Percentiles rank a stretch among this genome's conserved stretches.
Evolutionary conservation across 176 grass and related monocot species (phyloP).

Genomic region (Carex littledalei): DNA sequence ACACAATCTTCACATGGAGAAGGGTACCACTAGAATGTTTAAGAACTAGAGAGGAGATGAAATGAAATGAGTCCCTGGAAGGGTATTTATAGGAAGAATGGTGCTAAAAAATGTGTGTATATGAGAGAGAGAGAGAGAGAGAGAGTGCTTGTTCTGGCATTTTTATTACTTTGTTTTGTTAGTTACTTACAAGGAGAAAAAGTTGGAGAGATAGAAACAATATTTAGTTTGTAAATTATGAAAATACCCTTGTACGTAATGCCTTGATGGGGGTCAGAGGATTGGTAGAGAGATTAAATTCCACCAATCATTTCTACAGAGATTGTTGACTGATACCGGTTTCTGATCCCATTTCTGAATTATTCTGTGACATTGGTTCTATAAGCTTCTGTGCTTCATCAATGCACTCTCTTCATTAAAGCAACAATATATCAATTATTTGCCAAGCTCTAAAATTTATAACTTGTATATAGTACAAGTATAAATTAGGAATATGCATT

Average conservation of each 20-base stretch:
- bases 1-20: not conserved
- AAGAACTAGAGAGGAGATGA: not conserved
- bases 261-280: slow-evolving; percentile 17
- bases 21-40: not conserved
- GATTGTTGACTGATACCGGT: slow-evolving; percentile 23
- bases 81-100: slow-evolving; percentile 14
- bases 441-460: not conserved
- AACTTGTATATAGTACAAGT: not conserved
- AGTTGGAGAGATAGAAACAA: not conserved
- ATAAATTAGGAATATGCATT: not conserved
- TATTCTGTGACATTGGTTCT: not conserved
- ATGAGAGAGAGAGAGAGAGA: not conserved
- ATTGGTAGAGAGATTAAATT: slow-evolving; percentile 26
- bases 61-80: not conserved
- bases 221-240: not conserved
- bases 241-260: slow-evolving; percentile 24
- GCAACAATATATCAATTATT: not conserved
- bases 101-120: not conserved
- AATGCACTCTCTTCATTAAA: not conserved
- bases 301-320: slow-evolving; percentile 32
- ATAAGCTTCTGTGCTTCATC: not conserved
- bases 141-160: not conserved
- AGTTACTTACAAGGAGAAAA: not conserved
- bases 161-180: slow-evolving; percentile 15
- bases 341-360: not conserved